Percentiles rank a stretch among this genome's conserved stretches.
These are phyloP conservation scores for Psilocybe sp. DNA, from an alignment of 768 basidiomycete species.

Conservation along the genomic window DNA sequence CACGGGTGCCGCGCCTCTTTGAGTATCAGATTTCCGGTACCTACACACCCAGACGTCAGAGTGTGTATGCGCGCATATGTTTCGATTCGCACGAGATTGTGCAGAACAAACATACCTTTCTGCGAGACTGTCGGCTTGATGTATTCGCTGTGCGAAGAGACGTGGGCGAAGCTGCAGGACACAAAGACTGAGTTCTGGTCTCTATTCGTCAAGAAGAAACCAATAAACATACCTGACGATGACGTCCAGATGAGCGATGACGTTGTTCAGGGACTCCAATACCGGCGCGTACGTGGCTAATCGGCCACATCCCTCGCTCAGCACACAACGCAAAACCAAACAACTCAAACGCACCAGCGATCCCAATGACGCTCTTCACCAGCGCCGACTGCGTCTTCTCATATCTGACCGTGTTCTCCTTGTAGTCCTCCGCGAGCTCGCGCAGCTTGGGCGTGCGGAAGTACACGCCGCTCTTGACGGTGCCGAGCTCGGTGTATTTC, in stretches of 20 bases:
- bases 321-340: not conserved
- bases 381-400: conserved; percentile 72
- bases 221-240: conserved; percentile 65
- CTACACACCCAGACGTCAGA: too few relatives aligned
- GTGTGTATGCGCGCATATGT: too few relatives aligned
- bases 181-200: not conserved
- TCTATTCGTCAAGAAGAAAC: not conserved
- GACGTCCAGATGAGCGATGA: conserved; percentile 90
- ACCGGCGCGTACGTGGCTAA: conserved; percentile 90
- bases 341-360: conserved; percentile 64
- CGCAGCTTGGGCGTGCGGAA: conserved; percentile 83
- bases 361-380: conserved; percentile 90
- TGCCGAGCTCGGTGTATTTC: conserved; percentile 80
- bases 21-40: conserved; percentile 76
- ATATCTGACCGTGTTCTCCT: conserved; percentile 67
- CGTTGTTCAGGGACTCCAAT: conserved; percentile 76
- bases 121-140: conserved; percentile 80
- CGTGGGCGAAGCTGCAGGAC: conserved; percentile 77
- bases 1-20: conserved; percentile 93
- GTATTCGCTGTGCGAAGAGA: conserved; percentile 85
- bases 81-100: not conserved
- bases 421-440: conserved; percentile 66
- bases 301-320: not conserved
- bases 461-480: conserved; percentile 81
- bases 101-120: conserved; percentile 51